Evolutionary conservation across 2,329 filamentous ascomycete genomes (phyloP).

Genomic region (Didymella lethalis): DNA sequence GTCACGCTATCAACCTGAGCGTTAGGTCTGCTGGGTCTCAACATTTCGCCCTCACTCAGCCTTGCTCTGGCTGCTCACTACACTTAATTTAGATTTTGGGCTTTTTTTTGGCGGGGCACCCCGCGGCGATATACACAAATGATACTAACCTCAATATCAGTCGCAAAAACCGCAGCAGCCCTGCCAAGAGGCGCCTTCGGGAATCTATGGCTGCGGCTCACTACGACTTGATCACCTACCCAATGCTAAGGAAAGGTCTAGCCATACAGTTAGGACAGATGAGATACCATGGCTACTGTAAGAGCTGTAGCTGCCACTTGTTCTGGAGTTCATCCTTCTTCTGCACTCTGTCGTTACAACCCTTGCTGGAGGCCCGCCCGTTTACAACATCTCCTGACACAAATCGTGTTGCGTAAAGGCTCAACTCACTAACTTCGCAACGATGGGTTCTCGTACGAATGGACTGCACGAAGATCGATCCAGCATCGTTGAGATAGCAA

Average conservation of each 20-base stretch:
- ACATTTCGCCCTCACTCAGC: background rate
- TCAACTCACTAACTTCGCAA: background rate
- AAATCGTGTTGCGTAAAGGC: too few relatives aligned
- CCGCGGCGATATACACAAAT: background rate
- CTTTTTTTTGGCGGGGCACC: background rate
- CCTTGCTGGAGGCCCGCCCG: background rate
- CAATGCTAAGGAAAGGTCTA: constrained; percentile 1
- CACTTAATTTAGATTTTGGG: constrained; percentile 1
- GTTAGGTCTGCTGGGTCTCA: background rate
- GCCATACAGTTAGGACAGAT: background rate
- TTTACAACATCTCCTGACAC: background rate
- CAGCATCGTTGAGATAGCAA: constrained; percentile 33
- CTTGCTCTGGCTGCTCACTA: constrained; percentile 5
- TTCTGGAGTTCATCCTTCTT: background rate
- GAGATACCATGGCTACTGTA: background rate
- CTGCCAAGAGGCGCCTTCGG: background rate
- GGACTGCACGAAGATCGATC: constrained; percentile 25
- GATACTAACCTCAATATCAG: background rate
- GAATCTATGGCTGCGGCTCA: constrained; percentile 1
- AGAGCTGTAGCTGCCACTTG: background rate
- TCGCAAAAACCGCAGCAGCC: background rate
- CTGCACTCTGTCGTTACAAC: background rate
- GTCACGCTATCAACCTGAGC: background rate
- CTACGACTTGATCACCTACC: background rate
- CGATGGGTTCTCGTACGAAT: background rate